phyloP scores from a whole-genome alignment of 495 filamentous ascomycete genomes.

The Podospora pseudocomata region DNA sequence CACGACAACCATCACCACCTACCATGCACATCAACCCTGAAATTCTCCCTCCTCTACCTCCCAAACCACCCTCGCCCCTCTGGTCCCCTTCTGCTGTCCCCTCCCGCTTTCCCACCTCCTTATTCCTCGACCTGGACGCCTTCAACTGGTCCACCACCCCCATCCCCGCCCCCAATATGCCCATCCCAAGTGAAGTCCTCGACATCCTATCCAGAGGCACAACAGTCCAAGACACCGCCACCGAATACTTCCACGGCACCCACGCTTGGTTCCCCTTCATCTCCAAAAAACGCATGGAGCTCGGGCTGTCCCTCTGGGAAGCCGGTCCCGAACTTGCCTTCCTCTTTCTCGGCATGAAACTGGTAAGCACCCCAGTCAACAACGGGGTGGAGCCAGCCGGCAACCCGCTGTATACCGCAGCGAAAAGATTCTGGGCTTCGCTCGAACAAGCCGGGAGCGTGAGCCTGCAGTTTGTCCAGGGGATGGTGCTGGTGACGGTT shows the following conservation, averaged over 20 bases:
- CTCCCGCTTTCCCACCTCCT: slow-evolving; percentile 23
- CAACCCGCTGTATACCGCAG: slow-evolving; percentile 40
- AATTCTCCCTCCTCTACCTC: slow-evolving; percentile 8
- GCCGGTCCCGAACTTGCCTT: slow-evolving; percentile 46
- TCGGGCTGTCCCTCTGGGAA: slow-evolving; percentile 39
- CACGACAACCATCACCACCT: background rate
- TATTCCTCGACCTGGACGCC: slow-evolving; percentile 37
- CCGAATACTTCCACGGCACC: slow-evolving; percentile 35
- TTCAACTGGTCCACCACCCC: slow-evolving; percentile 33
- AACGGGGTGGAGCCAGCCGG: slow-evolving; percentile 27
- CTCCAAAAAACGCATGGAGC: slow-evolving; percentile 45
- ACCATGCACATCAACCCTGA: slow-evolving; percentile 3
- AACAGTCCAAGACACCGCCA: slow-evolving; percentile 31
- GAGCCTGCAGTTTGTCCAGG: slow-evolving; percentile 44
- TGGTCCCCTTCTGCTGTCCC: background rate
- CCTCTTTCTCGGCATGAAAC: slow-evolving; percentile 50
- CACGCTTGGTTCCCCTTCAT: slow-evolving; percentile 51
- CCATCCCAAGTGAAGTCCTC: slow-evolving; percentile 37
- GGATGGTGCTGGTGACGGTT: slow-evolving; percentile 41
- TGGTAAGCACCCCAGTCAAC: slow-evolving; percentile 32
- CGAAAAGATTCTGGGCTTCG: slow-evolving; percentile 39
- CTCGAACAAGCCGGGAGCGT: slow-evolving; percentile 40
- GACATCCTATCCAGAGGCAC: slow-evolving; percentile 29
- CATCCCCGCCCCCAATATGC: slow-evolving; percentile 30
- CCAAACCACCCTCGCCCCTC: slow-evolving; percentile 6